phyloP scores from a whole-genome alignment of 768 basidiomycete genomes.

The Rhodosporidiobolus sp. region DNA sequence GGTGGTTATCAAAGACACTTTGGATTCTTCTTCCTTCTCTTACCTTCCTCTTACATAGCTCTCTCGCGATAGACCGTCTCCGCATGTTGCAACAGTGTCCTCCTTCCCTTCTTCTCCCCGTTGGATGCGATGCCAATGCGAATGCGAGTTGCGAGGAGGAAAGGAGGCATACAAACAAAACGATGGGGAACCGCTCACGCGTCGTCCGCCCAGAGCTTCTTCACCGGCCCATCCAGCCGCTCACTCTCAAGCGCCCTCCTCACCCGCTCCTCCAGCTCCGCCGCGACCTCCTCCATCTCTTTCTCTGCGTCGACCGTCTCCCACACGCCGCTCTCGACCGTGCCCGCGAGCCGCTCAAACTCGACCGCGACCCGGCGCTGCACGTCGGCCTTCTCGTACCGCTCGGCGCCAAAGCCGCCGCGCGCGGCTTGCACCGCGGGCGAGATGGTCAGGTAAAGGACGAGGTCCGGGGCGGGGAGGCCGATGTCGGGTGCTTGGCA shows the following conservation, averaged over 20 bases:
- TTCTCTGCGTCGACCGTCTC: constrained; percentile 24
- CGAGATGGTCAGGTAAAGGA: constrained; percentile 77
- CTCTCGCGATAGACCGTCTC: no score
- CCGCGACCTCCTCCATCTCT: constrained; percentile 15
- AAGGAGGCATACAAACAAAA: neutral
- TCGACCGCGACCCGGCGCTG: constrained; percentile 10
- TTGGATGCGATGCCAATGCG: neutral
- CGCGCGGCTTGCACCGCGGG: constrained; percentile 66
- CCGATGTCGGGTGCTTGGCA: constrained; percentile 79
- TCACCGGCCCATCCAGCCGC: neutral
- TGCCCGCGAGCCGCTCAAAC: constrained; percentile 21
- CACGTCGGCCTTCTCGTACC: constrained; percentile 60
- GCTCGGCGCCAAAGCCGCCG: constrained; percentile 45
- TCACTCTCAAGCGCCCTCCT: neutral
- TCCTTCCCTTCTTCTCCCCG: no score
- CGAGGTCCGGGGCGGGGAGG: constrained; percentile 83
- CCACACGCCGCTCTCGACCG: constrained; percentile 22
- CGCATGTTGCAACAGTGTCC: no score
- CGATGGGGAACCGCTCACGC: neutral
- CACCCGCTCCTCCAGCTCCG: constrained; percentile 2
- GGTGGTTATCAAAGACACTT: constrained; percentile 17
- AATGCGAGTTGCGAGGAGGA: neutral
- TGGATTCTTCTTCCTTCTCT: neutral
- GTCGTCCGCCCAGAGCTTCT: constrained; percentile 20
- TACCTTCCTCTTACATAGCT: neutral